These are phyloP conservation scores for Scleroderma citrinum DNA, from an alignment of 768 basidiomycete genomes.

Conservation along the genomic window DNA sequence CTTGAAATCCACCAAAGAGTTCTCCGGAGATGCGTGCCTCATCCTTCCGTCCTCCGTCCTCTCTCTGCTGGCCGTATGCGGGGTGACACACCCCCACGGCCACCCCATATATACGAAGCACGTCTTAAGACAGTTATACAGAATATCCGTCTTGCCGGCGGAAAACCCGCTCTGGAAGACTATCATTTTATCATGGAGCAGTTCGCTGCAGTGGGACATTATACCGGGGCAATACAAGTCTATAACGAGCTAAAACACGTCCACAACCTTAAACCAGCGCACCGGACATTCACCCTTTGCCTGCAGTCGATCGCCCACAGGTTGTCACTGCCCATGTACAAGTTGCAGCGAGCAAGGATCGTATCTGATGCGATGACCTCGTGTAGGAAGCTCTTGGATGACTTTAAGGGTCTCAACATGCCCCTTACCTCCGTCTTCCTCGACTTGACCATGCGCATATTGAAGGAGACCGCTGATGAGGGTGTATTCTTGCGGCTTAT, in stretches of 20 bases:
- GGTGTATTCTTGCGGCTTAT: conserved; percentile 54
- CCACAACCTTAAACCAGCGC: conserved; percentile 39
- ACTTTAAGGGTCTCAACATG: conserved; percentile 48
- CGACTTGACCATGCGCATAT: conserved; percentile 62
- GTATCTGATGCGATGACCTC: conserved; percentile 40
- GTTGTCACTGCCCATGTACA: conserved; percentile 51
- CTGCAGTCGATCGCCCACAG: conserved; percentile 70
- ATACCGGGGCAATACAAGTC: conserved; percentile 51
- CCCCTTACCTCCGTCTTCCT: conserved; percentile 54
- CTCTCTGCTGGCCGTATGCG: conserved; percentile 38
- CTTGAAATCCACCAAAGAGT: conserved; percentile 63
- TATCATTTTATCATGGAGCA: conserved; percentile 72
- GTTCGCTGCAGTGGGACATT: conserved; percentile 72
- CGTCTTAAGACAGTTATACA: conserved; percentile 63
- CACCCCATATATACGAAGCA: conserved; percentile 54
- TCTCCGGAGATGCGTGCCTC: conserved; percentile 58
- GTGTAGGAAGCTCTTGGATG: conserved; percentile 45
- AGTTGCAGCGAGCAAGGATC: conserved; percentile 29
- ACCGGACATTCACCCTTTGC: conserved; percentile 55
- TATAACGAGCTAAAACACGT: conserved; percentile 49
- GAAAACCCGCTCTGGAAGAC: conserved; percentile 49
- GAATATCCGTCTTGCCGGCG: conserved; percentile 53
- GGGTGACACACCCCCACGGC: conserved; percentile 29
- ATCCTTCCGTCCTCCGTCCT: conserved; percentile 39
- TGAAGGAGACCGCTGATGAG: conserved; percentile 55